These are phyloP conservation scores for Umbelopsis sp. DNA, from an alignment of 371 early-diverging fungal genomes.

Conservation along the genomic window DNA sequence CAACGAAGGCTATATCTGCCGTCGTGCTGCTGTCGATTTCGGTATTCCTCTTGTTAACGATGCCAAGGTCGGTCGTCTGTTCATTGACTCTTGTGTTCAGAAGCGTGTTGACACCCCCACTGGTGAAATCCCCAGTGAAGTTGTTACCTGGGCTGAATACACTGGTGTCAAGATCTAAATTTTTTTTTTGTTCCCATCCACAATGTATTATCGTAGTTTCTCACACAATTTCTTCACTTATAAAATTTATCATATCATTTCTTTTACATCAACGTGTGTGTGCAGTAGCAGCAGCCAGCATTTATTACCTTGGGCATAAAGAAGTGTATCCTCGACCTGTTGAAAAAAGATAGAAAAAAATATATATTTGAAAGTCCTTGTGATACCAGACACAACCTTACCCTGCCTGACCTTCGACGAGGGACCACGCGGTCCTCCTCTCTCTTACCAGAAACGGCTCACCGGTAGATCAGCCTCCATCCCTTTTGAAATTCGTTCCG, in stretches of 20 bases:
- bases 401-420: not conserved
- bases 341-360: not conserved
- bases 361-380: not conserved
- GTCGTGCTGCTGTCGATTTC: slow-evolving; percentile 88
- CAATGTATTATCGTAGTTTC: too few relatives aligned
- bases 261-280: too few relatives aligned
- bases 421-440: slow-evolving; percentile 3
- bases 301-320: not conserved
- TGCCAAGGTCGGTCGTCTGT: slow-evolving; percentile 75
- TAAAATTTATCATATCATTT: too few relatives aligned
- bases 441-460: not conserved
- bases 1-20: slow-evolving; percentile 76
- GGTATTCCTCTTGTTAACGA: slow-evolving; percentile 90
- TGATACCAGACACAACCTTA: not conserved
- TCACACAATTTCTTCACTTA: too few relatives aligned
- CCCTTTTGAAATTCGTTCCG: too few relatives aligned
- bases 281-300: too few relatives aligned
- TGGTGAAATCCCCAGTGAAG: slow-evolving; percentile 55
- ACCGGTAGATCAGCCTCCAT: too few relatives aligned
- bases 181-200: not conserved
- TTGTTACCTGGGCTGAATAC: slow-evolving; percentile 67
- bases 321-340: not conserved
- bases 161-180: slow-evolving; percentile 52
- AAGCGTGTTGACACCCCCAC: slow-evolving; percentile 36
- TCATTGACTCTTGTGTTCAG: slow-evolving; percentile 76